Conservation (phyloP, 306 rosid species). For the Canavalia gladiata region DNA sequence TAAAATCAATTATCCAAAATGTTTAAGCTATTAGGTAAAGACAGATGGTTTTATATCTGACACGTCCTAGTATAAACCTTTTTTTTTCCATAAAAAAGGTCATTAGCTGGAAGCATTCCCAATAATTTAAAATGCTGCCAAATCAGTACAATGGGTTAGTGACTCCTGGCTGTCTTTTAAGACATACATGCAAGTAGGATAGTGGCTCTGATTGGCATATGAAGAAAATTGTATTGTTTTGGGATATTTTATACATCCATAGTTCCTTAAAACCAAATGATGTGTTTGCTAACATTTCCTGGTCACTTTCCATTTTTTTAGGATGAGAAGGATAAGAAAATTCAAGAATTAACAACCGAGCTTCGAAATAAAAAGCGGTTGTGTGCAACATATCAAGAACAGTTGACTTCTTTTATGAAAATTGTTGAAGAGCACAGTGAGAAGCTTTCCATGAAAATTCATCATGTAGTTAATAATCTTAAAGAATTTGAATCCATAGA, state of each 20-base stretch:
- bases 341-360: conserved; percentile 89
- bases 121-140: background rate
- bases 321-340: conserved; percentile 95
- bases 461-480: conserved; percentile 73
- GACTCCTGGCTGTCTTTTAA: background rate
- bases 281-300: conserved; percentile 29
- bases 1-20: background rate
- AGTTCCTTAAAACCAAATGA: conserved; percentile 24
- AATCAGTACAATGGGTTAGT: background rate
- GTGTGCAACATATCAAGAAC: conserved; percentile 83
- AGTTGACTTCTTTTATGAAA: conserved; percentile 72
- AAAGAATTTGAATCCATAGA: conserved; percentile 81
- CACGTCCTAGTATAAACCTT: background rate
- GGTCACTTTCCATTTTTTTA: conserved; percentile 47
- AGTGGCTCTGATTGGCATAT: background rate
- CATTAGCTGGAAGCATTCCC: background rate
- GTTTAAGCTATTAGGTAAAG: background rate
- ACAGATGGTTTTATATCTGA: background rate
- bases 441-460: conserved; percentile 73
- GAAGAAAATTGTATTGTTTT: conserved; percentile 9
- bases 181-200: conserved; percentile 11
- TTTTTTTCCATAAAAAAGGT: background rate
- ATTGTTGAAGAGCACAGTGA: conserved; percentile 87
- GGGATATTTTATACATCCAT: background rate
- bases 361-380: conserved; percentile 87